A percentile compares a stretch with the other conserved stretches of the same genome.
Evolutionary conservation across 768 basidiomycete species (phyloP).

Genomic region (Glaciozyma martinii): DNA sequence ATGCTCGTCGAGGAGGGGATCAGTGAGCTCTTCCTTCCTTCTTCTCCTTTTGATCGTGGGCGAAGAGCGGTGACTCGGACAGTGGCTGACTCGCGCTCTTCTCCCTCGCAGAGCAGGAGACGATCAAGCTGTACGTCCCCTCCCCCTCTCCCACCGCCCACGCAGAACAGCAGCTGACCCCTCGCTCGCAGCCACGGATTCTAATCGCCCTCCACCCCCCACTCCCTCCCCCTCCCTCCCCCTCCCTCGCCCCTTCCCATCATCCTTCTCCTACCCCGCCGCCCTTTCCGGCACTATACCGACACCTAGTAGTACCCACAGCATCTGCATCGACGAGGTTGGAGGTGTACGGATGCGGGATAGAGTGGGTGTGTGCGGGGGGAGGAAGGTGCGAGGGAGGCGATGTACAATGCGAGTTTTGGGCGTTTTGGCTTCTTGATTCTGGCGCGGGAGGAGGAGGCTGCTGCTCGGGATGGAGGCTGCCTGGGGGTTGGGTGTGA

Average conservation of each 20-base stretch:
- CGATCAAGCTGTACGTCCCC: conserved; percentile 31
- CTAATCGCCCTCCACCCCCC: conserved; percentile 16
- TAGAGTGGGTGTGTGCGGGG: too few relatives aligned
- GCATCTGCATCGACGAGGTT: too few relatives aligned
- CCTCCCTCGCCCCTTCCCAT: not conserved
- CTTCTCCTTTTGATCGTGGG: not conserved
- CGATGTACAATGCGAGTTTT: too few relatives aligned
- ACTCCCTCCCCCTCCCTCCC: not conserved
- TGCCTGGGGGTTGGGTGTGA: too few relatives aligned
- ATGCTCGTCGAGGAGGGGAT: conserved; percentile 82
- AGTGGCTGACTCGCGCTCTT: not conserved
- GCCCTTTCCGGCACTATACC: not conserved
- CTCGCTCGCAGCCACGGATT: conserved; percentile 34
- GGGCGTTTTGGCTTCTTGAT: too few relatives aligned
- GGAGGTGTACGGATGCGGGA: too few relatives aligned
- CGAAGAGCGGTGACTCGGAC: not conserved
- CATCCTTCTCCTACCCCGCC: not conserved
- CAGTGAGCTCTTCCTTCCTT: conserved; percentile 42
- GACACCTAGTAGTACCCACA: too few relatives aligned
- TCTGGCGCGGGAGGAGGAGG: too few relatives aligned
- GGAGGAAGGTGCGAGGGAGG: too few relatives aligned
- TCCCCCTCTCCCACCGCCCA: too few relatives aligned
- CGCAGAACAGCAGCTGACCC: not conserved
- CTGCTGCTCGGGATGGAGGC: too few relatives aligned
- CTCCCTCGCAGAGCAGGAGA: conserved; percentile 20